phyloP scores from a whole-genome alignment of 2,329 filamentous ascomycete genomes.

The Colletotrichum eremochloae region DNA sequence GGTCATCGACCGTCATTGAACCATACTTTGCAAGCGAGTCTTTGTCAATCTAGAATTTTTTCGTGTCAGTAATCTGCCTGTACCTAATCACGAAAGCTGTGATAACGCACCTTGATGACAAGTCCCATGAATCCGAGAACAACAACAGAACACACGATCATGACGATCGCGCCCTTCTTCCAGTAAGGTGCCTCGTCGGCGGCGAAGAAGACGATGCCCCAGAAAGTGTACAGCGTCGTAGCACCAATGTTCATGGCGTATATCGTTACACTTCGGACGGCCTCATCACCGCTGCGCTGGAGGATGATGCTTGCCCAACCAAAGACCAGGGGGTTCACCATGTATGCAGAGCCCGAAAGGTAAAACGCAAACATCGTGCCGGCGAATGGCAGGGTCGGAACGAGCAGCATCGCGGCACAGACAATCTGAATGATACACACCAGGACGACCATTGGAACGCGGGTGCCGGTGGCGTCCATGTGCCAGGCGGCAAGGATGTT shows the following conservation, averaged over 20 bases:
- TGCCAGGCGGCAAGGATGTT: constrained; percentile 53
- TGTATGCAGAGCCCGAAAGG: constrained; percentile 55
- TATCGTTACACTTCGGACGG: constrained; percentile 52
- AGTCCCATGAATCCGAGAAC: constrained; percentile 39
- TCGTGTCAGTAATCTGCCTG: background rate
- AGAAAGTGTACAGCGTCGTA: constrained; percentile 55
- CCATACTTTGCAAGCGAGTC: constrained; percentile 18
- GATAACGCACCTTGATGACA: constrained; percentile 33
- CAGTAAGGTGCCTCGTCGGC: constrained; percentile 53
- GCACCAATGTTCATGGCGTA: constrained; percentile 56
- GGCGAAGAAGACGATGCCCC: constrained; percentile 55
- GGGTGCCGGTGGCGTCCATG: constrained; percentile 53
- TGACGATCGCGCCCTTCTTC: constrained; percentile 54
- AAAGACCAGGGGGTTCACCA: constrained; percentile 56
- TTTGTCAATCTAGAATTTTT: background rate
- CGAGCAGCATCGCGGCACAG: constrained; percentile 51
- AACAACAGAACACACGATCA: constrained; percentile 46
- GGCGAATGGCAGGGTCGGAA: constrained; percentile 48
- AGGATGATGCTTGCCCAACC: constrained; percentile 56
- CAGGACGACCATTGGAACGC: constrained; percentile 51
- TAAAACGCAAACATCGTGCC: constrained; percentile 51
- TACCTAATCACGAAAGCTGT: background rate
- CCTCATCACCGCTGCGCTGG: constrained; percentile 54
- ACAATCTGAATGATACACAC: constrained; percentile 51
- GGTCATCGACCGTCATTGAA: constrained; percentile 6